These are phyloP conservation scores for Calonectria pseudoturangicola DNA, from an alignment of 2,329 filamentous ascomycete species.

Conservation along the genomic window DNA sequence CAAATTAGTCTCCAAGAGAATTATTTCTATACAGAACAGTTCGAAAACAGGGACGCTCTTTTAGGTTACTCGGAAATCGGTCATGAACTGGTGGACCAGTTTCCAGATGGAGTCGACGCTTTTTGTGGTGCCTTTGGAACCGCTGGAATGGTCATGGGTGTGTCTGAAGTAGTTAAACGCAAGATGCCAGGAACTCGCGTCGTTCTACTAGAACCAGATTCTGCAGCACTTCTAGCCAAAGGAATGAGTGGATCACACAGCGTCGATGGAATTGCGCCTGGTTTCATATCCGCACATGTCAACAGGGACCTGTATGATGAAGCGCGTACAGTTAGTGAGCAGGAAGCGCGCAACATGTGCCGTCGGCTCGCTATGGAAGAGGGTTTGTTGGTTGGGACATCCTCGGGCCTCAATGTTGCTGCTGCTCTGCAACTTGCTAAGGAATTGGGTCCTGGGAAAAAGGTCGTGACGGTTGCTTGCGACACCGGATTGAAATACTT, in stretches of 20 bases:
- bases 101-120: slow-evolving; percentile 13
- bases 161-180: background rate
- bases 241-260: background rate
- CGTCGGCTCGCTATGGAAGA: slow-evolving; percentile 17
- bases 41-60: slow-evolving; percentile 11
- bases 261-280: slow-evolving; percentile 8
- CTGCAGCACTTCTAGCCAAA: background rate
- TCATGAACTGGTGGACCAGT: slow-evolving; percentile 2
- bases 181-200: background rate
- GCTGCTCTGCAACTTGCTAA: slow-evolving; percentile 15
- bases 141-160: slow-evolving; percentile 24
- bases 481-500: slow-evolving; percentile 34
- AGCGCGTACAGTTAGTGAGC: background rate
- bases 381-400: slow-evolving; percentile 17
- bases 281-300: slow-evolving; percentile 1
- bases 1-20: background rate
- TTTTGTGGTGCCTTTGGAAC: slow-evolving; percentile 20
- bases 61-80: slow-evolving; percentile 15
- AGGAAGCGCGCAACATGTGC: slow-evolving; percentile 11
- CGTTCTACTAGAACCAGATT: slow-evolving; percentile 5
- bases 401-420: slow-evolving; percentile 12
- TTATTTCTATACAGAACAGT: slow-evolving; percentile 20
- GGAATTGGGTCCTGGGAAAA: slow-evolving; percentile 27
- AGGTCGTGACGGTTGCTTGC: slow-evolving; percentile 24
- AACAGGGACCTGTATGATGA: background rate